Percentiles rank a stretch among this genome's conserved stretches.
These are phyloP conservation scores for Haplosporangium gracile DNA, from an alignment of 192 early-diverging fungal genomes.

Conservation along the genomic window DNA sequence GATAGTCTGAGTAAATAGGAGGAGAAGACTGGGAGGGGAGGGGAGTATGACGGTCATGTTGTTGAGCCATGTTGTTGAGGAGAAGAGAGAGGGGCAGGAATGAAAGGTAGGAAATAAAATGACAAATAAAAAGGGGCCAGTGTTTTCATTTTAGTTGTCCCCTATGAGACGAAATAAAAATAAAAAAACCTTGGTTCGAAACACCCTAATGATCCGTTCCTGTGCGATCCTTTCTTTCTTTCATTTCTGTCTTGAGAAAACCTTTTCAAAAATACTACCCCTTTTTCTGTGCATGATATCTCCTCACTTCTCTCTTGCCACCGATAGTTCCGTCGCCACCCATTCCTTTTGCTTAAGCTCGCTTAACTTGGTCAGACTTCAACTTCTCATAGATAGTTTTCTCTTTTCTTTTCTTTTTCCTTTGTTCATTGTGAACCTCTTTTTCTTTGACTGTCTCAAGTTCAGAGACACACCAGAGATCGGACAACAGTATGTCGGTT, in stretches of 20 bases:
- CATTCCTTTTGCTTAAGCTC: not conserved
- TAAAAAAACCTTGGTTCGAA: no score
- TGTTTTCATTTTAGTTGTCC: no score
- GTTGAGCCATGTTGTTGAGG: no score
- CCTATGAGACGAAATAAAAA: no score
- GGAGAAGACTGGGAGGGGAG: no score
- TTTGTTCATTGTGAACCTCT: not conserved
- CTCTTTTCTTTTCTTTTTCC: not conserved
- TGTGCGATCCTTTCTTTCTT: not conserved
- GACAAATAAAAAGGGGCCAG: no score
- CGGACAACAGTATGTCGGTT: not conserved
- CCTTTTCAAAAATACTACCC: not conserved
- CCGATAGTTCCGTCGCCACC: not conserved
- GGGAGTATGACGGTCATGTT: no score
- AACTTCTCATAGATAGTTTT: not conserved
- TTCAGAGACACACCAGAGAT: slow-evolving; percentile 1
- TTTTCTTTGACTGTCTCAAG: not conserved
- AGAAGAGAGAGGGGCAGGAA: no score
- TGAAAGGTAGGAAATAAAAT: no score
- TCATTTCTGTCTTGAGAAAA: not conserved
- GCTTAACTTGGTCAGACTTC: not conserved
- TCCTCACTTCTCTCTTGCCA: not conserved
- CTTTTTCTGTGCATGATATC: not conserved
- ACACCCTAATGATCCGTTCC: not conserved
- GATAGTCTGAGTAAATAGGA: no score